Conservation (phyloP, 495 filamentous ascomycete species). For the Aspergillus saccharolyticus region DNA sequence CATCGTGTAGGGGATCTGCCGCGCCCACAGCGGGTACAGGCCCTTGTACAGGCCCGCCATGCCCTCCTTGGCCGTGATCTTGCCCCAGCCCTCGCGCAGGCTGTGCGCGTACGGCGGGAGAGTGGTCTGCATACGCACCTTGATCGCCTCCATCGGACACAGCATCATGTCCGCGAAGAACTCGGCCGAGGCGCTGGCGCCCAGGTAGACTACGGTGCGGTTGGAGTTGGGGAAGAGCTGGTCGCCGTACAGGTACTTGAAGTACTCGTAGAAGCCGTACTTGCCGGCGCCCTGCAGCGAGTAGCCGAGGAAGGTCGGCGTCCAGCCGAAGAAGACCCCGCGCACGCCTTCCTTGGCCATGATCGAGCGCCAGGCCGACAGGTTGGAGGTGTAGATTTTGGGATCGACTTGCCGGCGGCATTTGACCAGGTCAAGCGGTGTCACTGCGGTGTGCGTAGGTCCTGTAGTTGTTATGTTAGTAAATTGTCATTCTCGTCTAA, state of each 20-base stretch:
- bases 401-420: constrained; percentile 68
- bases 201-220: constrained; percentile 60
- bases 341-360: constrained; percentile 59
- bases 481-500: neutral
- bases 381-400: constrained; percentile 64
- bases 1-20: constrained; percentile 74
- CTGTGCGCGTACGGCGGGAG: constrained; percentile 59
- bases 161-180: constrained; percentile 65
- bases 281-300: constrained; percentile 72
- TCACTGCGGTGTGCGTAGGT: constrained; percentile 56
- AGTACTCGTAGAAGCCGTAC: constrained; percentile 71
- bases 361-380: constrained; percentile 62
- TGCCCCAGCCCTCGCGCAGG: constrained; percentile 58
- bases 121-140: constrained; percentile 69
- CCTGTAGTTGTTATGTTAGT: constrained; percentile 19
- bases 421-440: constrained; percentile 62
- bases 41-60: constrained; percentile 61
- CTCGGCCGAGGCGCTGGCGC: constrained; percentile 60
- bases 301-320: constrained; percentile 65
- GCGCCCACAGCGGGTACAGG: constrained; percentile 63
- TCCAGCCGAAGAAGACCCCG: constrained; percentile 70
- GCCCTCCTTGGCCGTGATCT: constrained; percentile 56
- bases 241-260: constrained; percentile 68
- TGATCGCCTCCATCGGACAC: constrained; percentile 66
- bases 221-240: constrained; percentile 55